Evolutionary conservation across 768 basidiomycete species (phyloP).

Genomic region (Psilocybe subaeruginosa): DNA sequence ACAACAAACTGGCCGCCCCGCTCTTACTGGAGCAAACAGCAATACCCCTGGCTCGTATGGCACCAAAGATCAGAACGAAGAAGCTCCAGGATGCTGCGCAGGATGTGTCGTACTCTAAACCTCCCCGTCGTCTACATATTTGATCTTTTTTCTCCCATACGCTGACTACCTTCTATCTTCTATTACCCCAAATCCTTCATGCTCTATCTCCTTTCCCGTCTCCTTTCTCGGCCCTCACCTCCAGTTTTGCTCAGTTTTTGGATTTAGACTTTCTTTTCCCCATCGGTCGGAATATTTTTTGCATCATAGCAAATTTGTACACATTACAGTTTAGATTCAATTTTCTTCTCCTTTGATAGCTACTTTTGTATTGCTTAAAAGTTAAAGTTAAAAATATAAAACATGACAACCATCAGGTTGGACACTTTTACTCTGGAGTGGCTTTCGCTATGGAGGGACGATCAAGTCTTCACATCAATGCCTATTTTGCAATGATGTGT

Average conservation of each 20-base stretch:
- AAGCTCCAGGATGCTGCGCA: constrained; percentile 63
- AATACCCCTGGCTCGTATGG: constrained; percentile 53
- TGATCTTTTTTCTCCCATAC: constrained; percentile 14
- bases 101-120: constrained; percentile 66
- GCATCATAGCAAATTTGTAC: constrained; percentile 21
- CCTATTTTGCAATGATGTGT: too few relatives aligned
- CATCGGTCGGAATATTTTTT: constrained; percentile 21
- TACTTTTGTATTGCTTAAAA: constrained; percentile 3
- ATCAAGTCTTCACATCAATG: too few relatives aligned
- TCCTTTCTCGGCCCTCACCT: constrained; percentile 12
- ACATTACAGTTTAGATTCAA: constrained; percentile 20
- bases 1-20: constrained; percentile 77
- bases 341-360: constrained; percentile 10
- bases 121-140: constrained; percentile 10
- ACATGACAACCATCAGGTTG: constrained; percentile 1
- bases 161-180: constrained; percentile 17
- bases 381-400: not conserved
- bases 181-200: constrained; percentile 15
- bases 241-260: constrained; percentile 16
- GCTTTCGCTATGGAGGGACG: too few relatives aligned
- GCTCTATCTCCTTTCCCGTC: constrained; percentile 30
- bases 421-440: not conserved
- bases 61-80: constrained; percentile 54
- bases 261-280: constrained; percentile 16
- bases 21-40: constrained; percentile 46